Evolutionary conservation across 2,329 filamentous ascomycete species (phyloP).

Genomic region (Cytospora chrysosperma): DNA sequence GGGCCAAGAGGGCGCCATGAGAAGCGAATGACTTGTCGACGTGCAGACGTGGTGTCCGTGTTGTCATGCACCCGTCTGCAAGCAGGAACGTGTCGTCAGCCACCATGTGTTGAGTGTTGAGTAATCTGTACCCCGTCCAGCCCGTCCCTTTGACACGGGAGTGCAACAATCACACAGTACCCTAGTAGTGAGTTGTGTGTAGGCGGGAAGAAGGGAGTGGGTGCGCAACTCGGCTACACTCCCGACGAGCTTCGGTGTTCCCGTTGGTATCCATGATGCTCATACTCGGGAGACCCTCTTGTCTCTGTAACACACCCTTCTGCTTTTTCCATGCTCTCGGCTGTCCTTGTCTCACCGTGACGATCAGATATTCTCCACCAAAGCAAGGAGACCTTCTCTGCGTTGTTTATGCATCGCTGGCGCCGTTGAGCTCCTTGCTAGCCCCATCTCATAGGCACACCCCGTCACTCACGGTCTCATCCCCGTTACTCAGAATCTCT

Average conservation of each 20-base stretch:
- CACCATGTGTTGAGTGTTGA: slow-evolving; percentile 9
- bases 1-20: not conserved
- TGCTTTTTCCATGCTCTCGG: slow-evolving; percentile 1
- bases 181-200: too few species aligned
- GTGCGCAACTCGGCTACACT: slow-evolving; percentile 9
- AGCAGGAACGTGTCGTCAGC: slow-evolving; percentile 20
- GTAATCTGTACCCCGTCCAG: not conserved
- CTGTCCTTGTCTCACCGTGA: slow-evolving; percentile 2
- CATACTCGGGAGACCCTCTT: not conserved
- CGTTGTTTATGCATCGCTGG: slow-evolving; percentile 21
- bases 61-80: not conserved
- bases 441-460: slow-evolving; percentile 14
- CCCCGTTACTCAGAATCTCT: not conserved
- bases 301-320: not conserved
- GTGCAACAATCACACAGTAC: not conserved
- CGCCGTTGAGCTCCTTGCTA: slow-evolving; percentile 3
- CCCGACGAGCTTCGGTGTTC: slow-evolving; percentile 19
- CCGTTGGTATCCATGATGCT: slow-evolving; percentile 10
- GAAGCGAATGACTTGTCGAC: not conserved
- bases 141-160: not conserved
- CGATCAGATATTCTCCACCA: slow-evolving; percentile 7
- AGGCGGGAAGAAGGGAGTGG: not conserved
- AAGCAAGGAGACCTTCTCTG: not conserved
- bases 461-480: slow-evolving; percentile 1
- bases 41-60: slow-evolving; percentile 9